These are phyloP conservation scores for Hamamelis virginiana DNA, from an alignment of 164 flowering plant species.

Conservation along the genomic window DNA sequence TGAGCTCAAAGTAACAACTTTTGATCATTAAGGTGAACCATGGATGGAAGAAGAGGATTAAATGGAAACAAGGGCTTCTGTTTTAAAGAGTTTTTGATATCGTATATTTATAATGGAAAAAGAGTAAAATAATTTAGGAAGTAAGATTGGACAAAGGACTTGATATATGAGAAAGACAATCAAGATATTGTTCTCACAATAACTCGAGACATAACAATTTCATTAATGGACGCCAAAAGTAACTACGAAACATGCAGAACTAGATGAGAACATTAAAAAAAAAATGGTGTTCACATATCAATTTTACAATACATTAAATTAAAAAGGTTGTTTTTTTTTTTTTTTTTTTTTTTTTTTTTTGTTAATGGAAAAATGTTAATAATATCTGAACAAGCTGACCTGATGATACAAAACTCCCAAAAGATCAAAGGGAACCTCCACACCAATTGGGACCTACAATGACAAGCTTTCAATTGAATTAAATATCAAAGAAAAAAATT, in stretches of 20 bases:
- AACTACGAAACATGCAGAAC: neutral
- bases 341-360: no score
- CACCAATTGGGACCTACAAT: conserved; percentile 62
- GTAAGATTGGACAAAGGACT: neutral
- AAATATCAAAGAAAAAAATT: neutral
- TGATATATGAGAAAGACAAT: neutral
- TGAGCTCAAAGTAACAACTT: neutral
- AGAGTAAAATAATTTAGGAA: neutral
- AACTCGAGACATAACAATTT: neutral
- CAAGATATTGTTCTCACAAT: neutral
- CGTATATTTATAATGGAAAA: neutral
- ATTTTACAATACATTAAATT: neutral
- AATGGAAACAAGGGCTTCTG: neutral
- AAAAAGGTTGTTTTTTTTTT: neutral
- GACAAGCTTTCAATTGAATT: neutral
- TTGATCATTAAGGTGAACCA: neutral
- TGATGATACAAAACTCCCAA: conserved; percentile 84
- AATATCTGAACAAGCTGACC: conserved; percentile 36
- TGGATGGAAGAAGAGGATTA: neutral
- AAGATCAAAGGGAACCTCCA: conserved; percentile 81
- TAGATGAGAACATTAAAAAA: neutral
- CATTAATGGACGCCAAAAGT: neutral
- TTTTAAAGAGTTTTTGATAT: neutral
- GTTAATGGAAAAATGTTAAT: neutral
- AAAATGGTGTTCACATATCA: neutral